Base-by-base conservation (phyloP, 2,329 filamentous ascomycete species). In the Penicillium sp. region DNA sequence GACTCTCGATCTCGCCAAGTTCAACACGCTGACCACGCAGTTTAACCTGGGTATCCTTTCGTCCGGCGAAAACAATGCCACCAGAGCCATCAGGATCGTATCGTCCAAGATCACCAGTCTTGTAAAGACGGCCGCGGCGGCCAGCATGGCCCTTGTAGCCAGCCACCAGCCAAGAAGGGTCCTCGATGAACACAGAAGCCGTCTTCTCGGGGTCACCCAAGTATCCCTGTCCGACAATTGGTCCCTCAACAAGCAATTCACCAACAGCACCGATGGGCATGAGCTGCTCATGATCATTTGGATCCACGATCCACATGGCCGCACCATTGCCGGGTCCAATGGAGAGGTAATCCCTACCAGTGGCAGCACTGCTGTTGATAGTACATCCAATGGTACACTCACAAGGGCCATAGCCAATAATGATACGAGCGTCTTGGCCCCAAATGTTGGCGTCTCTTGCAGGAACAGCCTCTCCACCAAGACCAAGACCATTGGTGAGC, bases 231-330 rank as follows among this genome's bases (percentile, higher is more conserved):
- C 74, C 79, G 2, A 82, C 73, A 39, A 78, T 76, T 0, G 79
- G 79, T 0, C 80, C 80, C 61, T 79, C 78, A 13, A 81, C 68
- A 8, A 80, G 68, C 45, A 81, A 54, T 63, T 82, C 81, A 3
- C 81, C 81, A 1, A 78, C 72, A 7, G 72, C 73, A 10, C 80
- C 80, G 4, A 81, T 68, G 0, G 79, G 74, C 33, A 74, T 65
- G 10, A 77, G 66, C 3, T 55, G 47, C 10, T 75, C 65, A 53
- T 75, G 71, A 49, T 77, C 70, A 27, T 70, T 68, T 0, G 74
- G 72, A 51, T 78, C 68, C 1, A 75, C 73, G 51, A 79, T 70
- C 76, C 76, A 79, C 37, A 72, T 72, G 0, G 61, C 63, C 1
- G 70, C 70, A 16, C 73, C 72, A 52, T 73, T 71, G 6, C 72